Percentiles rank a stretch among this genome's conserved stretches.
These are phyloP conservation scores for Blastobotrys persicus DNA, from an alignment of 1,139 yeast species.

Conservation along the genomic window DNA sequence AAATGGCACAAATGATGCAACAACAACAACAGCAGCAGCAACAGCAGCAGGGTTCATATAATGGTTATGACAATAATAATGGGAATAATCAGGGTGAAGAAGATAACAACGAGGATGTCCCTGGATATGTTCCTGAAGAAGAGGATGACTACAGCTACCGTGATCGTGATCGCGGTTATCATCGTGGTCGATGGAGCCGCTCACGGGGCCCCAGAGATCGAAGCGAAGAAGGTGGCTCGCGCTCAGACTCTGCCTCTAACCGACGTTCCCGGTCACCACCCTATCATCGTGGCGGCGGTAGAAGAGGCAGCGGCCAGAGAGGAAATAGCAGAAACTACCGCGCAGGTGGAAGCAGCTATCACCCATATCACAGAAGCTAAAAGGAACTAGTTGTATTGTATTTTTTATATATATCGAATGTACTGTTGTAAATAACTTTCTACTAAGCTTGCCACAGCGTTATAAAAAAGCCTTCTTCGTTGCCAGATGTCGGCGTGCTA, in stretches of 20 bases:
- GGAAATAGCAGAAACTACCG: conserved; percentile 24
- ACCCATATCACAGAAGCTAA: conserved; percentile 22
- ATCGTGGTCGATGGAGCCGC: conserved; percentile 8
- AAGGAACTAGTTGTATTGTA: not conserved
- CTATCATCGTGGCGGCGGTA: conserved; percentile 30
- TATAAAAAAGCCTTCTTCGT: too few species aligned
- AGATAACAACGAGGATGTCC: conserved; percentile 15
- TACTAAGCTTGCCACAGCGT: not conserved
- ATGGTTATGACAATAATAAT: conserved; percentile 15
- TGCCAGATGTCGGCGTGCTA: too few species aligned
- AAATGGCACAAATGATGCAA: conserved; percentile 25
- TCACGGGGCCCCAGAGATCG: not conserved
- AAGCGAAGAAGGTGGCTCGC: conserved; percentile 8
- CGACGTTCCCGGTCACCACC: conserved; percentile 34
- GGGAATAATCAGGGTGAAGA: conserved; percentile 11
- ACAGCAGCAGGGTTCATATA: conserved; percentile 16
- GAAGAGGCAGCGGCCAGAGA: conserved; percentile 33
- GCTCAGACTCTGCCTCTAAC: conserved; percentile 10
- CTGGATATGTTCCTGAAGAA: conserved; percentile 21
- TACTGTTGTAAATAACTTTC: not conserved
- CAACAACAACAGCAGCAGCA: conserved; percentile 18
- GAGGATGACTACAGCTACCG: conserved; percentile 25
- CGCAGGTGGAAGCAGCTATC: conserved; percentile 29
- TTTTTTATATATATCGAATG: not conserved
- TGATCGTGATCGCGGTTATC: conserved; percentile 24